Conservation (phyloP, 768 basidiomycete genomes). For the Serendipita sp. region DNA sequence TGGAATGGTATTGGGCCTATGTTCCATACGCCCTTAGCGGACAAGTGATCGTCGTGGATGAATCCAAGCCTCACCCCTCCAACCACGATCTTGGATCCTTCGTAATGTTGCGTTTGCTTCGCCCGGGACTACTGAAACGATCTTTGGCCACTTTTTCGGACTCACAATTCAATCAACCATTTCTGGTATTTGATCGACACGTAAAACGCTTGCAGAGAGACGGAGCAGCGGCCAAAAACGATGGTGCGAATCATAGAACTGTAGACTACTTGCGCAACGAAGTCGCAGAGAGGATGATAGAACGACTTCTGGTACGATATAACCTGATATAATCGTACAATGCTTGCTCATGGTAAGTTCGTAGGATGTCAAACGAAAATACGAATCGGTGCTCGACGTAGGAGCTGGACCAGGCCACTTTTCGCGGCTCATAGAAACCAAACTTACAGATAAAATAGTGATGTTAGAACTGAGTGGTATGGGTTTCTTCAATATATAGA, state of each 20-base stretch:
- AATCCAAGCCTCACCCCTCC: too few relatives aligned
- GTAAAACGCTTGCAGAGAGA: conserved; percentile 69
- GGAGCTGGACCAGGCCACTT: conserved; percentile 89
- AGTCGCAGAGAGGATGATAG: conserved; percentile 79
- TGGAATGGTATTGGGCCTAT: too few relatives aligned
- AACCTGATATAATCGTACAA: not conserved
- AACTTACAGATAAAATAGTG: conserved; percentile 51
- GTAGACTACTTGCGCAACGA: conserved; percentile 90
- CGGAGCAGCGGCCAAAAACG: conserved; percentile 42
- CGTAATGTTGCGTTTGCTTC: too few relatives aligned
- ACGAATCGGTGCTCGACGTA: conserved; percentile 66
- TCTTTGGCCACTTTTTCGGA: conserved; percentile 27
- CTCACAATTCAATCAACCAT: conserved; percentile 41
- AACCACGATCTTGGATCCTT: too few relatives aligned
- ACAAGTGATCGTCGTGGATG: too few relatives aligned
- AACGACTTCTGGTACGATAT: conserved; percentile 59
- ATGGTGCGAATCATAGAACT: conserved; percentile 45
- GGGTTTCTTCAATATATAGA: conserved; percentile 11
- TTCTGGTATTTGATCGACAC: conserved; percentile 73
- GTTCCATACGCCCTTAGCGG: too few relatives aligned
- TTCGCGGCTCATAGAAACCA: conserved; percentile 57
- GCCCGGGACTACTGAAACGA: not conserved
- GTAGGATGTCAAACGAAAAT: conserved; percentile 84
- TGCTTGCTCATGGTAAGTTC: conserved; percentile 7
- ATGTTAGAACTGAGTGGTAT: conserved; percentile 83